Conservation (phyloP, 2,329 filamentous ascomycete species). For the Monilinia fructigena region DNA sequence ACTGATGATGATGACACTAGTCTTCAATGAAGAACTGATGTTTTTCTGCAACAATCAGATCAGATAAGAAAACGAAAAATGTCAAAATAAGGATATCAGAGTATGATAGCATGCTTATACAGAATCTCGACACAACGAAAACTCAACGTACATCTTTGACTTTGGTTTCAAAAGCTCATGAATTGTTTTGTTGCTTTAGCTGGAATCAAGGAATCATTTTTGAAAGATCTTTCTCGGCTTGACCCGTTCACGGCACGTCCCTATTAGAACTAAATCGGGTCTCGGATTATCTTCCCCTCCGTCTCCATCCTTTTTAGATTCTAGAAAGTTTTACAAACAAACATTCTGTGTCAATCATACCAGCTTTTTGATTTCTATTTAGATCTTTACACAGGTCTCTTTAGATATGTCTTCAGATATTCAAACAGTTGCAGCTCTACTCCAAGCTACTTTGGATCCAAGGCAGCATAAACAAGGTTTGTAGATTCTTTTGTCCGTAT, state of each 20-base stretch:
- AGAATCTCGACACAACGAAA: neutral
- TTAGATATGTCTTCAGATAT: slow-evolving; percentile 59
- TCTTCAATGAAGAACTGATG: slow-evolving; percentile 13
- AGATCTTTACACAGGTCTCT: slow-evolving; percentile 19
- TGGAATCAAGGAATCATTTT: slow-evolving; percentile 12
- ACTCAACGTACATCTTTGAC: slow-evolving; percentile 15
- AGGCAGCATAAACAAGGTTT: slow-evolving; percentile 85
- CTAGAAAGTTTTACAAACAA: slow-evolving; percentile 25
- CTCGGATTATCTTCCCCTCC: slow-evolving; percentile 20
- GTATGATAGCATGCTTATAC: neutral
- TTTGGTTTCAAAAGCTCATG: slow-evolving; percentile 16
- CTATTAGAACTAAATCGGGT: neutral
- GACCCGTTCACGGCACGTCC: neutral
- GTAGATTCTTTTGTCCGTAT: slow-evolving; percentile 38
- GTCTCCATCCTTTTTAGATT: slow-evolving; percentile 19
- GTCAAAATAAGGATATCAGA: neutral
- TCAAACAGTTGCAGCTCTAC: slow-evolving; percentile 71
- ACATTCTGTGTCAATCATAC: slow-evolving; percentile 20
- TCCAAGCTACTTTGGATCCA: slow-evolving; percentile 88
- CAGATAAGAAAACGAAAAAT: neutral
- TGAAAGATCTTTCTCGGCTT: slow-evolving; percentile 10
- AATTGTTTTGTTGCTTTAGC: slow-evolving; percentile 17
- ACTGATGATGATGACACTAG: slow-evolving; percentile 18
- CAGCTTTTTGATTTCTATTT: slow-evolving; percentile 15
- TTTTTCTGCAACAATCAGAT: slow-evolving; percentile 13